phyloP scores from a whole-genome alignment of 371 early-diverging fungal species.

The Rhizopus stolonifer region DNA sequence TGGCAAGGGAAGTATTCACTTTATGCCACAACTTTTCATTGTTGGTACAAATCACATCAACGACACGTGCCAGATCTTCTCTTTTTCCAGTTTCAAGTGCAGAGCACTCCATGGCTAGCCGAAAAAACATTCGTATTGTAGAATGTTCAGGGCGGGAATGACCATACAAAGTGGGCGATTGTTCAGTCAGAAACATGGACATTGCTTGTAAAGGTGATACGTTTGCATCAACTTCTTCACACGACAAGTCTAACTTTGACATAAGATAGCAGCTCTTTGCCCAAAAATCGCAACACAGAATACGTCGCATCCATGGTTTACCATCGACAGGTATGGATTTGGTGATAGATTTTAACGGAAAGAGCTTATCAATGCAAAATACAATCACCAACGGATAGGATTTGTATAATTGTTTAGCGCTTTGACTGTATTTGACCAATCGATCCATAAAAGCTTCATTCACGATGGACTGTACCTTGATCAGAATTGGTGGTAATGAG shows the following conservation, averaged over 20 bases:
- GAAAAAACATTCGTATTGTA: conserved; percentile 12
- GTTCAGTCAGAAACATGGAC: conserved; percentile 17
- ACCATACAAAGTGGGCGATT: conserved; percentile 17
- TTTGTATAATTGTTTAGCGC: conserved; percentile 9
- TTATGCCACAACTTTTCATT: conserved; percentile 9
- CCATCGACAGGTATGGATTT: conserved; percentile 1
- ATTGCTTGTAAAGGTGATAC: conserved; percentile 14
- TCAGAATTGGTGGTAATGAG: conserved; percentile 13
- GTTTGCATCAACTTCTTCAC: conserved; percentile 14
- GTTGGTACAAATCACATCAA: conserved; percentile 18
- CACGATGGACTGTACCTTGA: conserved; percentile 9
- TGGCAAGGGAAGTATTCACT: conserved; percentile 6
- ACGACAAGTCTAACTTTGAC: conserved; percentile 10
- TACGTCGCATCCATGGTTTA: conserved; percentile 1
- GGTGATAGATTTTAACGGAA: conserved; percentile 1
- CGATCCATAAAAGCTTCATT: conserved; percentile 14
- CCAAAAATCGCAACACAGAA: conserved; percentile 4
- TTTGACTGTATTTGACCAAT: conserved; percentile 9
- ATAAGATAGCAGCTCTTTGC: conserved; percentile 15
- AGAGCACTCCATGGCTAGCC: conserved; percentile 13
- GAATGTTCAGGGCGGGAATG: conserved; percentile 12
- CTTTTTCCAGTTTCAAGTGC: conserved; percentile 13
- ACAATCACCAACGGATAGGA: conserved; percentile 1
- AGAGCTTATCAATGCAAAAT: neutral
- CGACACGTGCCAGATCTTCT: conserved; percentile 8